phyloP scores from a whole-genome alignment of 495 filamentous ascomycete species.

The Aspergillus asperescens region DNA sequence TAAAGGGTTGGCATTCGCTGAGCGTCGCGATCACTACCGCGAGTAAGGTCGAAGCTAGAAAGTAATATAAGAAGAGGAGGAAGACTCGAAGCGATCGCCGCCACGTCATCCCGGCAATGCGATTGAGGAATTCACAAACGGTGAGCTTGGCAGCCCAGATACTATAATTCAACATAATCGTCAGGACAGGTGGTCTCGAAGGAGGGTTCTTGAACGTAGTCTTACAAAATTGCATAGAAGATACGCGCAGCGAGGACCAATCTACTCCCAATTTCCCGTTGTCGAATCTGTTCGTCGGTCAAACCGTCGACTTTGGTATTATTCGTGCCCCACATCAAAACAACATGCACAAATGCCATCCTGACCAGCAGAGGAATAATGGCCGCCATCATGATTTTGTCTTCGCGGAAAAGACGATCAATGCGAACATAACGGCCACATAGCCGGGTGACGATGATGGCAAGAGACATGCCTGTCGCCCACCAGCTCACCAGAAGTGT shows the following conservation, averaged over 20 bases:
- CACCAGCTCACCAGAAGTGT: constrained; percentile 91
- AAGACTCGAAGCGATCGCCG: constrained; percentile 61
- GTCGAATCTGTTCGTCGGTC: constrained; percentile 35
- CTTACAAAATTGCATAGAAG: constrained; percentile 55
- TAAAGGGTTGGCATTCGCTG: constrained; percentile 78
- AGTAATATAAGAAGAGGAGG: constrained; percentile 64
- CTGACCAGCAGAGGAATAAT: constrained; percentile 74
- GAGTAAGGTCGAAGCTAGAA: constrained; percentile 68
- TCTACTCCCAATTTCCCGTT: constrained; percentile 46
- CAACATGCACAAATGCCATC: constrained; percentile 81
- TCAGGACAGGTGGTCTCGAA: neutral
- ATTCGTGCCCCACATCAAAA: constrained; percentile 84
- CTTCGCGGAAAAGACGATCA: constrained; percentile 77
- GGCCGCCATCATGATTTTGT: constrained; percentile 76
- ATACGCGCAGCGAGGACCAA: constrained; percentile 50
- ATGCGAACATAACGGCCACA: constrained; percentile 74
- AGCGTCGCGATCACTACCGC: constrained; percentile 76
- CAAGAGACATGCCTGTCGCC: constrained; percentile 77
- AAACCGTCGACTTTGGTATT: constrained; percentile 51
- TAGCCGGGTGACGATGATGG: constrained; percentile 73
- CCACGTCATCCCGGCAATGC: constrained; percentile 66
- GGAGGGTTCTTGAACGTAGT: constrained; percentile 4
- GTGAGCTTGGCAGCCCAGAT: constrained; percentile 91
- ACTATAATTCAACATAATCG: constrained; percentile 35
- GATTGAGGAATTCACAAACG: constrained; percentile 83